Conservation (phyloP, 192 early-diverging fungal species). For the Linnemannia elongata region DNA sequence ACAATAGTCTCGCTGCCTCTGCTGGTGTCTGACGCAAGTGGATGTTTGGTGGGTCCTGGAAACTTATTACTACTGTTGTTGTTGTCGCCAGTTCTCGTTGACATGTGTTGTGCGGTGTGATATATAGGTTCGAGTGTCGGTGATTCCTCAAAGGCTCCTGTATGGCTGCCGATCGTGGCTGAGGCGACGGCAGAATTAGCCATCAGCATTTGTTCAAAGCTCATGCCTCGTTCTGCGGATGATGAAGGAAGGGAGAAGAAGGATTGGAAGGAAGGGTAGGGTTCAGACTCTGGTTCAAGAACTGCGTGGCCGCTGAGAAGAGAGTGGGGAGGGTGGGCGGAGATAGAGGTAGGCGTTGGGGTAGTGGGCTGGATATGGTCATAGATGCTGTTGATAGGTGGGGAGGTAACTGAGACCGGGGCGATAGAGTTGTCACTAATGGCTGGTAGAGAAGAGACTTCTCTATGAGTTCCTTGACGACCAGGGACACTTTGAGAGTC, state of each 20-base stretch:
- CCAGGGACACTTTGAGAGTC: too few relatives aligned
- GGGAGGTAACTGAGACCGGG: background rate
- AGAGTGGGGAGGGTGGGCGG: background rate
- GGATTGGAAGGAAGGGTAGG: conserved; percentile 26
- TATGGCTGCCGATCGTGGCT: background rate
- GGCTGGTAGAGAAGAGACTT: background rate
- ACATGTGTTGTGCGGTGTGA: background rate
- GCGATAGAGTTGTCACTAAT: background rate
- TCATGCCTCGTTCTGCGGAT: conserved; percentile 17
- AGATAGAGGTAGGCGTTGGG: background rate
- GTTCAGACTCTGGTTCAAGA: conserved; percentile 7
- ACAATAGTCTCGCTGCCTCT: background rate
- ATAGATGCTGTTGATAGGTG: background rate
- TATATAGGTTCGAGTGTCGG: background rate
- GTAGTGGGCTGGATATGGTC: background rate
- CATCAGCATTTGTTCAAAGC: conserved; percentile 26
- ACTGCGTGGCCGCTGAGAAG: background rate
- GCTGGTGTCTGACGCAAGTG: background rate
- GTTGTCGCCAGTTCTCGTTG: background rate
- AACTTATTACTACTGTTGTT: background rate
- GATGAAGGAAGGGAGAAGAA: conserved; percentile 25
- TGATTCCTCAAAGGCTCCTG: background rate
- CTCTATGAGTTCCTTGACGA: background rate
- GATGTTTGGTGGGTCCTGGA: background rate
- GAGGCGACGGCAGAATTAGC: conserved; percentile 4